A percentile compares a stretch with the other conserved stretches of the same genome.
Evolutionary conservation across 2,329 filamentous ascomycete genomes (phyloP).

Genomic region (Alternaria sp.): DNA sequence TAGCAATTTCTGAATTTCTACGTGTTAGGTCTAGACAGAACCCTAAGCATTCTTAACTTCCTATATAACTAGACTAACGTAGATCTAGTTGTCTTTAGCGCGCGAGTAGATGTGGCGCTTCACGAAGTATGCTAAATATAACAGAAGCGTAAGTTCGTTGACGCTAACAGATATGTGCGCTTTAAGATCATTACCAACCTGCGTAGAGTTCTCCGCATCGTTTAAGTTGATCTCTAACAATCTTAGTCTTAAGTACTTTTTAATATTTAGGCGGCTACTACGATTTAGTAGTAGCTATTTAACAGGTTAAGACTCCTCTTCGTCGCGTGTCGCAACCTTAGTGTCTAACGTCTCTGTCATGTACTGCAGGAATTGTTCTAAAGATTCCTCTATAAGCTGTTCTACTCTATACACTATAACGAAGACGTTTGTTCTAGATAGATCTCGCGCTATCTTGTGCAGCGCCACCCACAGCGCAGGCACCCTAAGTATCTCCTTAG

Average conservation of each 20-base stretch:
- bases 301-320: constrained; percentile 16
- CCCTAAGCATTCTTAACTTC: constrained; percentile 33
- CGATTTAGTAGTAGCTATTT: constrained; percentile 35
- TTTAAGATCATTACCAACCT: constrained; percentile 31
- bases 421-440: constrained; percentile 23
- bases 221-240: constrained; percentile 32
- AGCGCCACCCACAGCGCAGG: constrained; percentile 32
- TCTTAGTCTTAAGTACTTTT: constrained; percentile 24
- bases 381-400: constrained; percentile 31
- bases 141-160: constrained; percentile 25
- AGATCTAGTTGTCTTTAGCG: constrained; percentile 35
- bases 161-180: constrained; percentile 29
- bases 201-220: constrained; percentile 25
- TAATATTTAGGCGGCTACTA: constrained; percentile 32
- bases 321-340: neutral
- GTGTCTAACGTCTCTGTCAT: constrained; percentile 16
- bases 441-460: constrained; percentile 26
- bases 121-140: constrained; percentile 33
- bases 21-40: constrained; percentile 21
- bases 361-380: constrained; percentile 26
- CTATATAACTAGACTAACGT: constrained; percentile 35
- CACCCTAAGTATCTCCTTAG: constrained; percentile 25
- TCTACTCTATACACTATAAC: constrained; percentile 33
- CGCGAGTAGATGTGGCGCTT: constrained; percentile 34
- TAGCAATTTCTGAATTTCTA: constrained; percentile 30